Conservation (phyloP, 2,329 filamentous ascomycete genomes). For the Plenodomus biglobosus region DNA sequence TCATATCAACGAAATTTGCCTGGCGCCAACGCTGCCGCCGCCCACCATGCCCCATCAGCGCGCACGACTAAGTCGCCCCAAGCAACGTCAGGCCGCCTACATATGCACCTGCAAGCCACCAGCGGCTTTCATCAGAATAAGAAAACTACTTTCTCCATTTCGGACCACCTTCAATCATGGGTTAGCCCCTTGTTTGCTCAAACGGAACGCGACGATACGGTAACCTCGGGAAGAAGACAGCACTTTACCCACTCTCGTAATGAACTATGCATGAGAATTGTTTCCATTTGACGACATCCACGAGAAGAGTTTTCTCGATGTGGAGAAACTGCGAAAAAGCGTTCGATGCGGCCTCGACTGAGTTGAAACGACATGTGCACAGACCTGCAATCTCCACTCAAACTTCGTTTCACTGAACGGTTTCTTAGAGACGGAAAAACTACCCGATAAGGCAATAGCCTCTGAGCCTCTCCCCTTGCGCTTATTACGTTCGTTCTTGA, state of each 20-base stretch:
- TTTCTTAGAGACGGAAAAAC: slow-evolving; percentile 15
- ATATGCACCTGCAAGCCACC: neutral
- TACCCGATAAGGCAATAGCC: slow-evolving; percentile 9
- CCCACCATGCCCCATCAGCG: no score
- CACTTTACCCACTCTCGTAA: neutral
- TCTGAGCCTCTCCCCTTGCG: slow-evolving; percentile 4
- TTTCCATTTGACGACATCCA: neutral
- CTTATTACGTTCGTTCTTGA: slow-evolving; percentile 11
- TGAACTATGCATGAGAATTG: neutral
- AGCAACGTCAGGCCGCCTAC: neutral
- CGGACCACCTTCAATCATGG: no score
- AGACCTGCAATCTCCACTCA: slow-evolving; percentile 17
- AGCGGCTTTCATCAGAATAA: neutral
- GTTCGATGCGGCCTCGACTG: slow-evolving; percentile 2
- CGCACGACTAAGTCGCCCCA: no score
- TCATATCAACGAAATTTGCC: no score
- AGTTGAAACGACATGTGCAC: slow-evolving; percentile 15
- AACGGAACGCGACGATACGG: no score
- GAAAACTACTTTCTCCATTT: neutral
- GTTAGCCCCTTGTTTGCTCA: no score
- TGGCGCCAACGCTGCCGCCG: no score
- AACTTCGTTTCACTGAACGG: slow-evolving; percentile 19
- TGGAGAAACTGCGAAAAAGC: neutral
- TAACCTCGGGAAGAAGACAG: neutral
- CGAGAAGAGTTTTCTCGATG: neutral